These are phyloP conservation scores for Ogataea polymorpha DNA, from an alignment of 805 yeast genomes.

Conservation along the genomic window DNA sequence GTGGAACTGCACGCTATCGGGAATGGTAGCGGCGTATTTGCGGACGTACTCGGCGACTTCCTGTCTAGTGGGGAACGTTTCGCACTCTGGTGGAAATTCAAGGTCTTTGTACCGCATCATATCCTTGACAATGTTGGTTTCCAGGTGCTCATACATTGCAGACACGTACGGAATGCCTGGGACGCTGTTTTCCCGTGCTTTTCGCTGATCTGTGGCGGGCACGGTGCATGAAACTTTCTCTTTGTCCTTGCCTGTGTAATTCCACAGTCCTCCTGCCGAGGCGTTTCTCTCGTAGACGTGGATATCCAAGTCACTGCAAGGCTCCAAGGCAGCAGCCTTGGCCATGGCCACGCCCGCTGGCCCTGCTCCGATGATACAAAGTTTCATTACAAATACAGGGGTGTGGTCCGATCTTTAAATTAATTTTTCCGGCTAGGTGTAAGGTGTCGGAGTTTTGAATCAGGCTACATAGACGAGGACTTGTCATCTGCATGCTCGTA, in stretches of 20 bases:
- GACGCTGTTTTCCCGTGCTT: constrained; percentile 14
- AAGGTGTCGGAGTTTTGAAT: constrained; percentile 2
- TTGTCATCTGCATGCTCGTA: constrained; percentile 1
- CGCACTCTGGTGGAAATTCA: constrained; percentile 36
- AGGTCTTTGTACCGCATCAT: constrained; percentile 32
- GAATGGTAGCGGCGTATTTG: constrained; percentile 47
- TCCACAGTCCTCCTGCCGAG: constrained; percentile 35
- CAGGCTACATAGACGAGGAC: neutral
- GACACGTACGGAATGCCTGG: constrained; percentile 23
- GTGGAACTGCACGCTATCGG: constrained; percentile 33
- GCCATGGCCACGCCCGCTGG: constrained; percentile 35
- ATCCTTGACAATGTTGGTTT: constrained; percentile 33
- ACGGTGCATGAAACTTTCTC: constrained; percentile 22
- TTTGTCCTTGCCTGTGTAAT: constrained; percentile 29
- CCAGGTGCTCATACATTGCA: constrained; percentile 35
- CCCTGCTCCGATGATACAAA: constrained; percentile 37
- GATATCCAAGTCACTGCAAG: constrained; percentile 22
- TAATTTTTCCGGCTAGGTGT: neutral
- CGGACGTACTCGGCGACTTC: constrained; percentile 63
- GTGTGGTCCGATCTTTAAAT: constrained; percentile 5
- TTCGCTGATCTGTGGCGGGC: constrained; percentile 22
- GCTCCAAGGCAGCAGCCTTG: constrained; percentile 33
- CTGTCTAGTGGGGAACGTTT: constrained; percentile 54
- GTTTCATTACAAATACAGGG: constrained; percentile 9
- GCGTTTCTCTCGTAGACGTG: constrained; percentile 31